phyloP scores from a whole-genome alignment of 805 yeast species.

The Hanseniaspora nectarophila region DNA sequence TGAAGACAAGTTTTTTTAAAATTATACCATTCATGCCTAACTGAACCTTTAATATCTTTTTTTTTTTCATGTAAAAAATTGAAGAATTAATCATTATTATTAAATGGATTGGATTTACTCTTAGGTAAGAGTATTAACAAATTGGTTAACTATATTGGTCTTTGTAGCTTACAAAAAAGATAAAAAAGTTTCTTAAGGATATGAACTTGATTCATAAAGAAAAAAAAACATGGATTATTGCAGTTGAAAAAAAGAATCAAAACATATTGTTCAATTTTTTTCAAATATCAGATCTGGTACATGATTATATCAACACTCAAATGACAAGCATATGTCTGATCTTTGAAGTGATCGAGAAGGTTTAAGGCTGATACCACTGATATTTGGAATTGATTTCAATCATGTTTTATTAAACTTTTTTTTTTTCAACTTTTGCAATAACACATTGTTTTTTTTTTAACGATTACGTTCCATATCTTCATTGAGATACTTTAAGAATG shows the following conservation, averaged over 20 bases:
- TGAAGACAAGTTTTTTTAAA: slow-evolving; percentile 67
- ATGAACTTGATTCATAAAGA: background rate
- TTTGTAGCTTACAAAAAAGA: background rate
- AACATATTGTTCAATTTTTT: slow-evolving; percentile 19
- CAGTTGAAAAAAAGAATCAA: background rate
- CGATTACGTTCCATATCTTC: too few relatives aligned
- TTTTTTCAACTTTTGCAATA: slow-evolving; percentile 2
- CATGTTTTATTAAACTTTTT: slow-evolving; percentile 12
- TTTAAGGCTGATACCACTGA: slow-evolving; percentile 17
- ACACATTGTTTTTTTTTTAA: slow-evolving; percentile 1
- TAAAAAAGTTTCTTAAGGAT: background rate
- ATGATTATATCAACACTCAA: slow-evolving; percentile 41
- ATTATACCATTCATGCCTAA: slow-evolving; percentile 87
- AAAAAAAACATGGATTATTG: background rate
- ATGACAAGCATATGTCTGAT: slow-evolving; percentile 99
- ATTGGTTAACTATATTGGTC: slow-evolving; percentile 17
- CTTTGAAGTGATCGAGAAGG: slow-evolving; percentile 21
- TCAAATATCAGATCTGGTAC: slow-evolving; percentile 42
- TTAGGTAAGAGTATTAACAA: slow-evolving; percentile 16
- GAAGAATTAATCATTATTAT: background rate
- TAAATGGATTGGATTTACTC: background rate
- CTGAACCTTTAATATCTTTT: too few relatives aligned
- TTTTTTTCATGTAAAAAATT: too few relatives aligned
- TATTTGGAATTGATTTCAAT: slow-evolving; percentile 23
- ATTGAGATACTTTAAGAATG: slow-evolving; percentile 19